Base-by-base conservation (phyloP, 192 early-diverging fungal genomes). In the Borealophlyctis nickersoniae region DNA sequence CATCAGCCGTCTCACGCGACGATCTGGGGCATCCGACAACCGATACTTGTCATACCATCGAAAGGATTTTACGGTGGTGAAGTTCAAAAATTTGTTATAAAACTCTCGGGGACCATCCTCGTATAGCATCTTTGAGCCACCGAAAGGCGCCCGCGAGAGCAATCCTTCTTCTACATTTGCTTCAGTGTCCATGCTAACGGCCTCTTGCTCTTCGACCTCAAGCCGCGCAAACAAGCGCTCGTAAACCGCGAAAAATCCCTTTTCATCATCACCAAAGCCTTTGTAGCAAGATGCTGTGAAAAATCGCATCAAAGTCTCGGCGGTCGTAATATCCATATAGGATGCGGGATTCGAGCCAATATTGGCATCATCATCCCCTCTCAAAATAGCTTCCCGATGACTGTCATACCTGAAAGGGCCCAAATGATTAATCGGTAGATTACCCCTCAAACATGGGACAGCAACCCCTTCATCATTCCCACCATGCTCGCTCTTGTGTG, bases 401-500 rank as follows among this genome's bases (percentile, higher is more conserved):
- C 86, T 83, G 73, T 98, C 95, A 71, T 93, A 92, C 84, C 84
- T 86, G 56, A 7, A 19, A 45, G n/a, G n/a, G n/a, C 45, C 45
- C 45, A 48, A n/a, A 48, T 48, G 45, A 48, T 13, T 48, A 48
- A 48, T 9, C 45, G 9, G n/a, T n/a, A 48, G 45, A n/a, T n/a
- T n/a, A n/a, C n/a, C n/a, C 27, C 31, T n/a, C 48, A 23, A 51
- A 35, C 58, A 70, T 63, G 29, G 50, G 63, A 66, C 72, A 27
- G n/a, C 52, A 71, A 14, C 52, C 53, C 22, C 29, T 30, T 52
- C 32, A 49, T 49, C 36, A 14, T 30, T 35, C 27, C n/a, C 86
- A 92, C 95, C 95, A 98, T 13, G 90, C 77, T n/a, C 94, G 89
- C 76, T 98, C 94, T 49, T 96, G 88, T 16, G 87, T 87, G 76